Evolutionary conservation across 495 filamentous ascomycete genomes (phyloP), one percentile per base, ranked within the genome.

Genomic region (Hyaloscypha finlandica): DNA sequence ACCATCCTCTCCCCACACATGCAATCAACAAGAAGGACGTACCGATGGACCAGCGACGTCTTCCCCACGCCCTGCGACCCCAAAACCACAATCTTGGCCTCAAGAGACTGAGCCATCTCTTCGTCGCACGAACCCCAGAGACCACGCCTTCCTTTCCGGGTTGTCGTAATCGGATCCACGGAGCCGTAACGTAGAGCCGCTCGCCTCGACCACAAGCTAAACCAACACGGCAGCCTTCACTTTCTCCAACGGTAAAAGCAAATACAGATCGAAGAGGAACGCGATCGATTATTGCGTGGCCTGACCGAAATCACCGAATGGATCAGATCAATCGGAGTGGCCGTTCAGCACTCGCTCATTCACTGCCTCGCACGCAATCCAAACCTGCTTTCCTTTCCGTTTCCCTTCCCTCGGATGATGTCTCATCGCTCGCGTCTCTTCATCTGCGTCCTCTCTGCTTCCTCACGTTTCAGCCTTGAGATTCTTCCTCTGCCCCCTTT

Each of bases 51-150:
- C 19, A 99, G 86, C 45, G 90, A 92, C 14, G 94, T 97, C 81
- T 99, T 99, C 75, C 94, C 94, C 58, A 97, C 94, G 77, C 93
- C 92, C 82, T 95, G 92, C 60, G 91, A 86, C 77, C 93, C 93
- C 54, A 97, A 85, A 65, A 97, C 88, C 71, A 96, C 93, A 62
- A 97, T 93, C 78, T 97, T 97, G 71, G 93, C 93, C 80, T 97
- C 93, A 66, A 97, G 88, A 70, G 73, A 71, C 48, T 73, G 68
- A 1, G 68, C 71, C 68, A 70, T 73, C 42, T 58, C 29, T 14
- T 52, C 56, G 2, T 57, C 45, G 9, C 42, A 48, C 42, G 56
- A 48, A 48, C 35, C 35, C 35, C 35, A 37, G 12, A 8, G 8
- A 6, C 35, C 6, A 37, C 12, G 25, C 25, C 25, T 25, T 25